Evolutionary conservation across 2,329 filamentous ascomycete species (phyloP).

Genomic region (Trichoderma hamatum): DNA sequence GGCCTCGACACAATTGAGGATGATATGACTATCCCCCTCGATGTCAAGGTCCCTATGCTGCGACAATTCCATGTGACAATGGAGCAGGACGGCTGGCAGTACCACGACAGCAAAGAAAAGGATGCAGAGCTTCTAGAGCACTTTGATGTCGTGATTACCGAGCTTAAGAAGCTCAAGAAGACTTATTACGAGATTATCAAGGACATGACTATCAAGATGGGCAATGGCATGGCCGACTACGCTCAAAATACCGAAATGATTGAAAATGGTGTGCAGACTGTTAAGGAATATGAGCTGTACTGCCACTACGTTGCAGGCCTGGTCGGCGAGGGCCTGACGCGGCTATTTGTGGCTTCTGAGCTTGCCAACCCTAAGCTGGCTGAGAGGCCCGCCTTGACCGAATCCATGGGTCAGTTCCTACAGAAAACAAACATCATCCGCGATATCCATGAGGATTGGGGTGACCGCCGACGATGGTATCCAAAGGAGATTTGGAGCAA

Average conservation of each 20-base stretch:
- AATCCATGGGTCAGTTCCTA: constrained; percentile 96
- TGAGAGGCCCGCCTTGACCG: constrained; percentile 77
- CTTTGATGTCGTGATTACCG: constrained; percentile 82
- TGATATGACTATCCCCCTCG: constrained; percentile 87
- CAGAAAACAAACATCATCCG: constrained; percentile 99
- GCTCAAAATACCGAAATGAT: constrained; percentile 81
- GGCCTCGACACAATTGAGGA: constrained; percentile 98
- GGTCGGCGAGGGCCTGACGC: constrained; percentile 92
- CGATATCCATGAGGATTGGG: constrained; percentile 86
- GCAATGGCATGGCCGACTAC: constrained; percentile 98
- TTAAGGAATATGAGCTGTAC: constrained; percentile 92
- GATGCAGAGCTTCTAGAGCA: constrained; percentile 89
- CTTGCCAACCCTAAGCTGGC: constrained; percentile 85
- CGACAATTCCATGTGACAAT: constrained; percentile 79
- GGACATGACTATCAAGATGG: constrained; percentile 93
- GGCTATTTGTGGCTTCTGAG: constrained; percentile 83
- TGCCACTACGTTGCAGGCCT: constrained; percentile 98
- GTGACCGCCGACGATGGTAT: constrained; percentile 89
- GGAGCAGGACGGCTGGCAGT: constrained; percentile 87
- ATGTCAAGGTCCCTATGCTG: constrained; percentile 82
- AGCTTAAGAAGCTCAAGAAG: constrained; percentile 77
- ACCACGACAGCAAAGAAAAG: constrained; percentile 88
- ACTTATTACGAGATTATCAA: constrained; percentile 84
- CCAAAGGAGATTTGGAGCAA: constrained; percentile 97
- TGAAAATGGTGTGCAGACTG: constrained; percentile 75